phyloP scores from a whole-genome alignment of 345 rosid species.

The Arabidopsis suecica region DNA sequence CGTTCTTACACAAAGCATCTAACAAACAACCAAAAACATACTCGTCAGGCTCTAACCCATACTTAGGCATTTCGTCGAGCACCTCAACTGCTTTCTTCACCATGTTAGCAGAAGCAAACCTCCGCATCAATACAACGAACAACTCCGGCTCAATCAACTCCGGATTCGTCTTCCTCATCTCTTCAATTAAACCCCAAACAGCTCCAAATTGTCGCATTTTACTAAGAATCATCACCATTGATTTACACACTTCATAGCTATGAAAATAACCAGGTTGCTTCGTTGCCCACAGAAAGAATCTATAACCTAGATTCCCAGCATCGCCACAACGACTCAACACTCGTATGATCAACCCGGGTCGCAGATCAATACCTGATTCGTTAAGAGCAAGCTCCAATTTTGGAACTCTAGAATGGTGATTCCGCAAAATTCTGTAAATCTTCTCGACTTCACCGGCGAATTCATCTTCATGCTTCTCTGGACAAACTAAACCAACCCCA shows the following conservation, averaged over 20 bases:
- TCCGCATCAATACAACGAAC: conserved; percentile 77
- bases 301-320: conserved; percentile 85
- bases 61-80: conserved; percentile 92
- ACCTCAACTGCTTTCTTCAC: conserved; percentile 87
- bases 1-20: conserved; percentile 89
- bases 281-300: conserved; percentile 76
- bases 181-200: conserved; percentile 88
- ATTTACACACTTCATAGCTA: conserved; percentile 76
- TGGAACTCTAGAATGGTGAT: conserved; percentile 72
- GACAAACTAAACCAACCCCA: conserved; percentile 54
- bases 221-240: conserved; percentile 73
- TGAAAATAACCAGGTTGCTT: conserved; percentile 76
- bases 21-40: conserved; percentile 73
- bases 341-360: conserved; percentile 67
- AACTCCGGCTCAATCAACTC: conserved; percentile 69
- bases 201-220: conserved; percentile 95
- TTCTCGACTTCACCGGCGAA: conserved; percentile 81
- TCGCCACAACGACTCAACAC: conserved; percentile 89
- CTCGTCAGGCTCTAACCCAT: conserved; percentile 83
- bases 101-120: conserved; percentile 92
- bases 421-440: conserved; percentile 71
- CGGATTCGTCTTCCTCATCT: conserved; percentile 72
- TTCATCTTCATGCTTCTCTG: conserved; percentile 60
- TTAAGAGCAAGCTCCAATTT: conserved; percentile 80
- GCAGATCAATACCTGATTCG: conserved; percentile 70